Evolutionary conservation across 106 monocot species (phyloP), one percentile per base, ranked within the genome.

Genomic region (Xerophyta viscosa): DNA sequence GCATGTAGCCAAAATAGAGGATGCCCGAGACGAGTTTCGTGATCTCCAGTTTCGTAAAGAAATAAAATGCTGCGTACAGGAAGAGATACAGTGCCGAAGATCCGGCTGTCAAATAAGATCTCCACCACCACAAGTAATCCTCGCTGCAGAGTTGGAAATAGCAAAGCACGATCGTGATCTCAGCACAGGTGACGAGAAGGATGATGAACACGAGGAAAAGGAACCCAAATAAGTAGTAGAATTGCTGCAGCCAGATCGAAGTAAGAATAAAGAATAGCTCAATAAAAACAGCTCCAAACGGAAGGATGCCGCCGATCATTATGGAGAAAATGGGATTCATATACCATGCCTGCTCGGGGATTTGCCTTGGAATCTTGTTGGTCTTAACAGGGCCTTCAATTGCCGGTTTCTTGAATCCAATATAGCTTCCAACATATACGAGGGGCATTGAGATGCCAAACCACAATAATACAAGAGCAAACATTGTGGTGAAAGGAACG

Each of bases 81-180:
- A 96, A 96, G 29, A 96, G 81, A 49, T 96, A 96, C 6, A 96
- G 59, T 18, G 96, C 96, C 15, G 96, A 96, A 8, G 96, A 96
- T 3, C 96, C 96, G 0, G 96, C 81, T 1, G 96, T 96, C 56
- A 96, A 48, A 45, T 96, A 96, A 1, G 96, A 66, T 42, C 96
- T 77, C 96, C 96, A 96, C 96, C 96, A 96, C 96, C 96, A 96
- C 27, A 68, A 60, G 41, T 96, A 96, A 64, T 96, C 96, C 62
- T 96, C 96, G 28, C 89, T 82, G 71, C 96, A 96, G 1, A 96
- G 81, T 70, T 96, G 96, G 71, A 96, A 96, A 57, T 96, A 96
- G 73, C 96, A 96, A 11, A 96, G 77, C 22, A 96, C 89, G 13
- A 96, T 79, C 0, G 96, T 78, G 61, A 96, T 96, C 76, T 96